phyloP scores from a whole-genome alignment of 2,329 filamentous ascomycete genomes.

The Pseudogymnoascus destructans region DNA sequence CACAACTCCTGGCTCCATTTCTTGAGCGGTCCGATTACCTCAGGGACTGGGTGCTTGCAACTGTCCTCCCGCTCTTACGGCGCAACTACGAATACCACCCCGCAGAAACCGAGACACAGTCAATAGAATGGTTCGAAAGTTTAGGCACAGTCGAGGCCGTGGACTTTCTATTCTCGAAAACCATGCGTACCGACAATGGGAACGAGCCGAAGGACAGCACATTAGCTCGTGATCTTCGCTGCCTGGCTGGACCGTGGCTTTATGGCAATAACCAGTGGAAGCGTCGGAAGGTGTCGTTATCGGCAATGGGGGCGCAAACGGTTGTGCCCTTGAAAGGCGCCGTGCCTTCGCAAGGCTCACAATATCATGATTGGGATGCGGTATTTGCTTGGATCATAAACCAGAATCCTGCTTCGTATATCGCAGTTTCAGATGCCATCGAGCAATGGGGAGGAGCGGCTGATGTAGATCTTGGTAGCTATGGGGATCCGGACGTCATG shows the following conservation, averaged over 20 bases:
- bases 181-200: constrained; percentile 29
- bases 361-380: constrained; percentile 53
- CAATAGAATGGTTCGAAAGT: constrained; percentile 50
- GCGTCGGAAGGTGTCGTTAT: constrained; percentile 27
- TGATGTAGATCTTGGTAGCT: constrained; percentile 55
- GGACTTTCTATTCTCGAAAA: constrained; percentile 46
- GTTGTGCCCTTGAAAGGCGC: constrained; percentile 19
- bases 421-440: constrained; percentile 47
- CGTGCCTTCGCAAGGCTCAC: constrained; percentile 20
- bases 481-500: constrained; percentile 37
- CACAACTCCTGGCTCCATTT: constrained; percentile 56
- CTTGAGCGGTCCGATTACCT: constrained; percentile 47
- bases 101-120: constrained; percentile 29
- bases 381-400: constrained; percentile 53
- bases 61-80: constrained; percentile 54
- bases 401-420: constrained; percentile 47
- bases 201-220: constrained; percentile 19
- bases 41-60: constrained; percentile 55
- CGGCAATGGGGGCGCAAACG: constrained; percentile 13
- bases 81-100: constrained; percentile 60
- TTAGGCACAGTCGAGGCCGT: constrained; percentile 47
- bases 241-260: constrained; percentile 61
- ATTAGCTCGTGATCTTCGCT: constrained; percentile 51
- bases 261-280: constrained; percentile 50
- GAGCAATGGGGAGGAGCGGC: constrained; percentile 61